Evolutionary conservation across 176 grass and related monocot species (phyloP).

Genomic region (Triticum turgidum): DNA sequence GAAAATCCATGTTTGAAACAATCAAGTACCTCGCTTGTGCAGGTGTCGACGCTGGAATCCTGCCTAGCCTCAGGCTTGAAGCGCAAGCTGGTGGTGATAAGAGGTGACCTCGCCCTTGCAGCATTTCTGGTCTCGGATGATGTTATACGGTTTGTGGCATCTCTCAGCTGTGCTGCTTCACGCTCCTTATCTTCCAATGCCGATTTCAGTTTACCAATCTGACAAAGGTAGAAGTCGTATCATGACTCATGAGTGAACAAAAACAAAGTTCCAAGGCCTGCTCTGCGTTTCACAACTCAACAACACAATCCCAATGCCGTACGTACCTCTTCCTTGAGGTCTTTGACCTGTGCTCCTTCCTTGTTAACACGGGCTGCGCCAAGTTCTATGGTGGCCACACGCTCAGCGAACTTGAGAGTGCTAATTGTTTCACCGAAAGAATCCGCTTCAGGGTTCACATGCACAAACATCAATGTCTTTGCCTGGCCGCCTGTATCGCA

Average conservation of each 20-base stretch:
- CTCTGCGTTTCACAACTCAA: neutral
- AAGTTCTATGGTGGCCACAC: conserved; percentile 73
- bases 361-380: conserved; percentile 72
- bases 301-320: neutral
- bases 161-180: conserved; percentile 50
- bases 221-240: conserved; percentile 13
- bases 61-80: conserved; percentile 49
- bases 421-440: conserved; percentile 83
- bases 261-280: neutral
- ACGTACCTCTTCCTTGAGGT: conserved; percentile 83
- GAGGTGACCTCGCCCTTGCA: conserved; percentile 50
- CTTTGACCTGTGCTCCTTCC: conserved; percentile 68
- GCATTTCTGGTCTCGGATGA: conserved; percentile 52
- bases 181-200: conserved; percentile 65
- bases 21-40: conserved; percentile 44
- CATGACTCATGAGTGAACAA: neutral
- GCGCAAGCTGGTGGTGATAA: conserved; percentile 3
- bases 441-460: conserved; percentile 77
- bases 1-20: too few relatives aligned
- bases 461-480: conserved; percentile 95
- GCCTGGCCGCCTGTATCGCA: conserved; percentile 74
- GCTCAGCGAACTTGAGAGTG: conserved; percentile 88
- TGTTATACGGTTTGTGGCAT: conserved; percentile 26
- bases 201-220: conserved; percentile 67
- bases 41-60: conserved; percentile 35